Evolutionary conservation across 768 basidiomycete genomes (phyloP), one percentile per base, ranked within the genome.

Genomic region (Psilocybe cyanescens): DNA sequence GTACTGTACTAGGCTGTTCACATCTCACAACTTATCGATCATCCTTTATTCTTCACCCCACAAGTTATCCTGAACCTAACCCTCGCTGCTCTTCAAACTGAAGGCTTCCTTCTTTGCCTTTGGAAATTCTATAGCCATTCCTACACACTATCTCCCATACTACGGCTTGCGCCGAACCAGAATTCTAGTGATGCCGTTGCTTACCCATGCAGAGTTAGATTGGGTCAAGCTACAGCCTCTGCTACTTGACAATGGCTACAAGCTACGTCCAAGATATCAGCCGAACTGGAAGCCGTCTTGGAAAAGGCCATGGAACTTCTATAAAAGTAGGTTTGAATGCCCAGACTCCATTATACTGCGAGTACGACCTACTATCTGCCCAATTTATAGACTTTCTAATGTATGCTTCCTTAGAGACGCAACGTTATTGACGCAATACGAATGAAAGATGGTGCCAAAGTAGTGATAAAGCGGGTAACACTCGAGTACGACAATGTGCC

Each of bases 281-380:
- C 62, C 62, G 11, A 35, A 56, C 28, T 63, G 58, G 62, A 52
- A 48, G 12, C 62, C 62, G 5, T 59, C 52, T 16, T 63, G 62
- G 58, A 19, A 37, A 39, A 55, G 16, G 54, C 37, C 8, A 8
- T 44, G 54, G 54, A 55, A 37, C 19, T 48, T 49, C 8, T n/a
- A 44, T 24, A 48, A 17, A 19, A 28, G 24, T 11, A 31, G 14
- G 4, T 29, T 7, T 0, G 7, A 6, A 2, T 62, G 57, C 35
- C 30, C 57, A 3, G 61, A 62, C 28, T 53, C 29, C 12, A 8
- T 16, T 24, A 48, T 62, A 41, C 19, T 24, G 24, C 24, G 24
- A 24, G 24, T 24, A 24, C 24, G 24, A 24, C 24, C 24, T 24
- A 24, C 24, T 24, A 24, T 24, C 24, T 24, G 24, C 24, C 24